phyloP scores from a whole-genome alignment of 1,139 yeast species.

The Pichia sp. region DNA sequence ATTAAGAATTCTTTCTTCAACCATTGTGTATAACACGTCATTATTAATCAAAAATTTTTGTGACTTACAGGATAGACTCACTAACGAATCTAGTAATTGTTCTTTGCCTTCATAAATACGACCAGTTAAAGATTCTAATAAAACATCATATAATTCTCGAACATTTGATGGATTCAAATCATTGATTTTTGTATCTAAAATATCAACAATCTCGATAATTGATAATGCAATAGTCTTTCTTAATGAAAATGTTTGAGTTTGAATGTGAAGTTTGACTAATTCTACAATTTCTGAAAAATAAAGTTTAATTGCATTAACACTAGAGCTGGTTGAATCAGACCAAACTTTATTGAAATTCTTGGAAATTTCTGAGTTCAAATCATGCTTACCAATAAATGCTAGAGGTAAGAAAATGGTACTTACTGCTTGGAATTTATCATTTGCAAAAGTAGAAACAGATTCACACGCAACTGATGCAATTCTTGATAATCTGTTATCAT shows the following conservation, averaged over 20 bases:
- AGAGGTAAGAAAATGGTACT: conserved; percentile 69
- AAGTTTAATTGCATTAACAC: conserved; percentile 60
- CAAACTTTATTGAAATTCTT: conserved; percentile 58
- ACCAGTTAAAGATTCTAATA: conserved; percentile 64
- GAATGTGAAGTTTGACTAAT: conserved; percentile 43
- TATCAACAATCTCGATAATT: conserved; percentile 54
- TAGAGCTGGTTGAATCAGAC: conserved; percentile 75
- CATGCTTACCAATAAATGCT: conserved; percentile 73
- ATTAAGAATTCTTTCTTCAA: conserved; percentile 41
- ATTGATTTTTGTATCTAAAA: conserved; percentile 27
- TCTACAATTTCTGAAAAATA: conserved; percentile 66
- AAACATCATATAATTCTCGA: conserved; percentile 43
- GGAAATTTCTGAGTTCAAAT: conserved; percentile 42
- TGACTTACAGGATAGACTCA: conserved; percentile 47
- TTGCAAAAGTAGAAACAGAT: conserved; percentile 62
- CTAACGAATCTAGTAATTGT: conserved; percentile 61
- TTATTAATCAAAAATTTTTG: conserved; percentile 29
- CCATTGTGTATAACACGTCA: conserved; percentile 29
- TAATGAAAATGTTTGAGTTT: conserved; percentile 55
- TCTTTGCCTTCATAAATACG: conserved; percentile 91
- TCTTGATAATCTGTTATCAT: conserved; percentile 29
- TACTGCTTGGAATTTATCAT: conserved; percentile 59
- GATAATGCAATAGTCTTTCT: conserved; percentile 70
- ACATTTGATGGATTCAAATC: conserved; percentile 28
- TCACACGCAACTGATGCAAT: conserved; percentile 61